A percentile compares a stretch with the other conserved stretches of the same genome.
Evolutionary conservation across 495 filamentous ascomycete species (phyloP).

Genomic region (Chaetomium cochliodes): DNA sequence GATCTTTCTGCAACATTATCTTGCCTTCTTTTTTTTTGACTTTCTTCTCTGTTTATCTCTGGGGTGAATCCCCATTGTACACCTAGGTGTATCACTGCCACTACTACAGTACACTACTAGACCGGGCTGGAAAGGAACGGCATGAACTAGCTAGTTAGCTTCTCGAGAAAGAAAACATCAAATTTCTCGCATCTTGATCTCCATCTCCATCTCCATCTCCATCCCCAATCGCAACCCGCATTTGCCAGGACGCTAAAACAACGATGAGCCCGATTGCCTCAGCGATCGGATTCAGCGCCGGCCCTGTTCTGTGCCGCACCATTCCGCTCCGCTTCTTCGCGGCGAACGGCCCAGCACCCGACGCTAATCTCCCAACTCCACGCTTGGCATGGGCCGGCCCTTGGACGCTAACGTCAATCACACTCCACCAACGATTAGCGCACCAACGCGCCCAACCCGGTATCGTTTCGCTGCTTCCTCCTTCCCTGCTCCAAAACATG

Average conservation of each 20-base stretch:
- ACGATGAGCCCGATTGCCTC: not conserved
- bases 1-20: not conserved
- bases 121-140: not conserved
- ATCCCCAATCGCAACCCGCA: not conserved
- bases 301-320: slow-evolving; percentile 4
- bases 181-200: not conserved
- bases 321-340: not conserved
- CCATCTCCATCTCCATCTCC: too few relatives aligned
- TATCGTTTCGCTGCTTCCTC: not conserved
- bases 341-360: slow-evolving; percentile 1
- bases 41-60: not conserved
- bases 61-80: not conserved
- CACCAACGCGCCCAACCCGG: not conserved
- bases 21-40: not conserved
- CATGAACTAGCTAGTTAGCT: not conserved
- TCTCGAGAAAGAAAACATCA: slow-evolving; percentile 1
- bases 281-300: not conserved
- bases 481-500: not conserved
- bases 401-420: not conserved
- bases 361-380: slow-evolving; percentile 8
- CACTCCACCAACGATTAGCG: slow-evolving; percentile 1
- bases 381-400: not conserved
- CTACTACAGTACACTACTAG: slow-evolving; percentile 3
- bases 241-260: not conserved
- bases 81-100: slow-evolving; percentile 5